Base-by-base conservation (phyloP, 2,329 filamentous ascomycete genomes). In the Calonectria naviculata region DNA sequence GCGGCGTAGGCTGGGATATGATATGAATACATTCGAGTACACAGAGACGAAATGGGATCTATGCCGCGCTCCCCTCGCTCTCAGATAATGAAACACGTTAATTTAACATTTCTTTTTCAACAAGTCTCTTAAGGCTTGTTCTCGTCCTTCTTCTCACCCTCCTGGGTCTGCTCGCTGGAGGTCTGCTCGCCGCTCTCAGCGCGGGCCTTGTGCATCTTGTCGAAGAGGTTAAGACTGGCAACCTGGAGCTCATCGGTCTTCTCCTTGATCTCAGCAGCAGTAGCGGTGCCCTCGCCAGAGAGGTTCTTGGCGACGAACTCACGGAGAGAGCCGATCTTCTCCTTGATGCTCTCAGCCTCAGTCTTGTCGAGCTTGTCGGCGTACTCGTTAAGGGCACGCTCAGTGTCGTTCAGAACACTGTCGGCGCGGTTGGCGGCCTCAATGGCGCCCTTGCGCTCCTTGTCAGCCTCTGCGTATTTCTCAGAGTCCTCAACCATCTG, bases 171-270 rank as follows among this genome's bases (percentile, higher is more conserved):
- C 80, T 86, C 79, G 83, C 80, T 84, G 78, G 79, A 81, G 89
- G 85, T 82, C 82, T 88, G 85, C 70, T 79, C 76, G 81, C 87
- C 84, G 78, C 88, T 88, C 88, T 95, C 93, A 78, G 87, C 84
- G 80, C 94, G 93, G 78, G 96, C 95, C 90, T 97, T 97, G 94
- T 99, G 96, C 94, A 99, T 98, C 93, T 98, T 98, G 89, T 98
- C 97, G 85, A 99, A 98, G 81, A 98, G 92, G 87, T 94, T 97
- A 87, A 99, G 89, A 86, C 93, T 96, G 78, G 96, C 94, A 84
- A 93, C 94, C 89, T 98, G 97, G 83, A 99, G 94, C 87, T 98
- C 96, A 78, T 98, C 97, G 80, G 94, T 97, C 94, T 98, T 98
- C 88, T 94, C 92, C 94, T 98, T 98, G 86, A 99, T 93, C 87